Conservation (phyloP, 2,329 filamentous ascomycete species). For the Colletotrichum chrysophilum region DNA sequence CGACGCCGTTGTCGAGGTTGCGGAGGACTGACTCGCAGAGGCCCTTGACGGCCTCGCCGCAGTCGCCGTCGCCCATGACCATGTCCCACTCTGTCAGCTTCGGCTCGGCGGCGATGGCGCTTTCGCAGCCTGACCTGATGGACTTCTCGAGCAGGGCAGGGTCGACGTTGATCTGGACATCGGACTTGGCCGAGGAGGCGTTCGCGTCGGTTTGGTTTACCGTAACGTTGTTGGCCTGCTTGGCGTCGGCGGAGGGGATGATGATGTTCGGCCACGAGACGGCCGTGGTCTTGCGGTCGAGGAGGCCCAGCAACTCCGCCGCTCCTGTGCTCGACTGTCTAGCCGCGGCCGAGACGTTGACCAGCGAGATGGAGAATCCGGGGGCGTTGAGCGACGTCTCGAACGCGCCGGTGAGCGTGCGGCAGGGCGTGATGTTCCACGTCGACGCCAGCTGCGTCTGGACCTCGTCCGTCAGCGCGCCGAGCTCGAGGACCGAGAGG, state of each 20-base stretch:
- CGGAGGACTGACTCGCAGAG: slow-evolving; percentile 30
- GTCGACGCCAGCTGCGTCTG: slow-evolving; percentile 49
- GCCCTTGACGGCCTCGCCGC: slow-evolving; percentile 34
- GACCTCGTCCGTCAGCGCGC: slow-evolving; percentile 59
- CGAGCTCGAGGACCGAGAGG: slow-evolving; percentile 58
- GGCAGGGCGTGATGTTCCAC: slow-evolving; percentile 52
- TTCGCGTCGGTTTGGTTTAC: neutral
- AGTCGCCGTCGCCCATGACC: slow-evolving; percentile 37
- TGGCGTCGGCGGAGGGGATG: neutral
- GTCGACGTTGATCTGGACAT: slow-evolving; percentile 26
- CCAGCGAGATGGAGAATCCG: slow-evolving; percentile 60
- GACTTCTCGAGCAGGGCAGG: slow-evolving; percentile 28
- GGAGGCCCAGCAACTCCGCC: slow-evolving; percentile 48
- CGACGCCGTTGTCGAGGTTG: slow-evolving; percentile 31
- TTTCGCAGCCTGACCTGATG: slow-evolving; percentile 32
- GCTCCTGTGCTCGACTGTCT: slow-evolving; percentile 25
- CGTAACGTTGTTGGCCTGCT: neutral
- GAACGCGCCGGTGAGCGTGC: slow-evolving; percentile 52
- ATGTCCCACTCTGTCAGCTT: slow-evolving; percentile 37
- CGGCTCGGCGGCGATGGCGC: slow-evolving; percentile 38
- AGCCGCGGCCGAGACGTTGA: slow-evolving; percentile 48
- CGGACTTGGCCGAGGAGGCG: neutral
- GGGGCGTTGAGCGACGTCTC: slow-evolving; percentile 61
- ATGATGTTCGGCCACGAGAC: slow-evolving; percentile 51
- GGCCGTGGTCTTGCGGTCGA: slow-evolving; percentile 55